Evolutionary conservation across 2,329 filamentous ascomycete genomes (phyloP), one percentile per base, ranked within the genome.

Genomic region (Alternaria arborescens): DNA sequence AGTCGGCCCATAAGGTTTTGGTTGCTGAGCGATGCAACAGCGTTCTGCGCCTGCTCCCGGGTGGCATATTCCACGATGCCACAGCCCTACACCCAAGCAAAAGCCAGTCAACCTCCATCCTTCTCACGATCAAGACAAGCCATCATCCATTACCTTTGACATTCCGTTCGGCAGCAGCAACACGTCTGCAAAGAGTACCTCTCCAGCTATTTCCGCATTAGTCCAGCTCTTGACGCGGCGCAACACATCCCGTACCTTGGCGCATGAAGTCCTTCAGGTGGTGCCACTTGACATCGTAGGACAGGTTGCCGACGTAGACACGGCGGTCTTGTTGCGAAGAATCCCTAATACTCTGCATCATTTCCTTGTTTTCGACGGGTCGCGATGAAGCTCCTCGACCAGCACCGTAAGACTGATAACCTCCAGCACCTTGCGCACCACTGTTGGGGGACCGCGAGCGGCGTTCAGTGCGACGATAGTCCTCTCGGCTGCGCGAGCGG

Each of bases 31-130:
- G 93, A 95, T 81, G 92, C 90, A 84, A 99, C 95, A 78, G 95
- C 95, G 82, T 93, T 91, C 82, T 98, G 95, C 79, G 95, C 95
- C 91, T 99, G 93, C 79, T 99, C 95, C 89, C 94, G 92, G 77
- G 94, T 97, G 82, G 94, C 94, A 89, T 99, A 99, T 91, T 99
- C 95, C 90, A 99, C 95, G 92, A 99, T 99, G 86, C 95, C 95
- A 94, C 94, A 99, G 93, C 95, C 94, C 94, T 98, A 97, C 91
- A 87, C 88, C 90, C 86, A 83, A 88, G 90, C 90, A 92, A 92
- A 77, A 90, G 90, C 92, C 93, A 92, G 89, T 91, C 94, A 94
- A 94, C 97, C 94, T 97, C 93, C 92, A 92, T 95, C 92, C 93
- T 86, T 86, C 88, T 84, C 84, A 83, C 84, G 83, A 84, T 85